phyloP scores from a whole-genome alignment of 495 filamentous ascomycete genomes.

The Aspergillus kassunensis region DNA sequence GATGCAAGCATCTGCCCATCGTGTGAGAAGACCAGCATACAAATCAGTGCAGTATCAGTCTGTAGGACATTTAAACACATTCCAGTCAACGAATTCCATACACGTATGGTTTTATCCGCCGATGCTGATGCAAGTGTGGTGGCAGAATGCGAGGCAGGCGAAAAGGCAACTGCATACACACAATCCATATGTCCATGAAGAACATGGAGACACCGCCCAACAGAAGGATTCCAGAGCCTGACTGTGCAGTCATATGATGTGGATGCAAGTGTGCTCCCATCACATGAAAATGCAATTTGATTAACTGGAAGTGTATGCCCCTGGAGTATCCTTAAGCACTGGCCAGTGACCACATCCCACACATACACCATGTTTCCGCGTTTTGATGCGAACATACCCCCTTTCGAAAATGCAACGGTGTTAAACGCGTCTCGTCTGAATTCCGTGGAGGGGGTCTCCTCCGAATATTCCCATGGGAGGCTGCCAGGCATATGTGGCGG shows the following conservation, averaged over 20 bases:
- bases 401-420: slow-evolving; percentile 1
- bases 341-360: slow-evolving; percentile 20
- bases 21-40: no score
- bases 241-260: slow-evolving; percentile 16
- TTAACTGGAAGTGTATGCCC: background rate
- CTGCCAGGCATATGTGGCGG: background rate
- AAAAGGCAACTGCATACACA: background rate
- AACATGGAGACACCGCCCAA: background rate
- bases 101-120: background rate
- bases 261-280: slow-evolving; percentile 9
- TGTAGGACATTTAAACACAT: no score
- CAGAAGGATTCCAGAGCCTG: background rate
- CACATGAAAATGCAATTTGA: slow-evolving; percentile 6
- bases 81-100: background rate
- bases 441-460: no score
- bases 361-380: slow-evolving; percentile 20
- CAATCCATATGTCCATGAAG: background rate
- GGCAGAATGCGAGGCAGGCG: background rate
- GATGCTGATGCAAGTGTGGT: background rate
- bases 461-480: no score
- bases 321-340: background rate
- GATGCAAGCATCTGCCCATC: no score
- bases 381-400: slow-evolving; percentile 17
- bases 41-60: no score
- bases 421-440: background rate